Conservation (phyloP, 108 stramenopile species). For the Mayamaea pseudoterrestris region DNA sequence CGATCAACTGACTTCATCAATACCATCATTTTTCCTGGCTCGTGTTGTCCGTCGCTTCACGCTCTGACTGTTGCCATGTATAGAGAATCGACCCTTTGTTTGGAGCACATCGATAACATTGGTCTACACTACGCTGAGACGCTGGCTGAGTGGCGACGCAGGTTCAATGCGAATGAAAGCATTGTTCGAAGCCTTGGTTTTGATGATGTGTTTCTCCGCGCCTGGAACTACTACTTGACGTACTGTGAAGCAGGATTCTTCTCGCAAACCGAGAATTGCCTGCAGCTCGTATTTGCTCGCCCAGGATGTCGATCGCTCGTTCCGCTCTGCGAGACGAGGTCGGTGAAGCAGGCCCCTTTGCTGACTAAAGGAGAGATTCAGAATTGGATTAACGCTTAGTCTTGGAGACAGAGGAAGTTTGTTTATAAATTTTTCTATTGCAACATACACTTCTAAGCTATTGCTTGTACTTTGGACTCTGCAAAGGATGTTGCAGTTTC, state of each 20-base stretch:
- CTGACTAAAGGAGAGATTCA: background rate
- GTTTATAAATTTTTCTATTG: no score
- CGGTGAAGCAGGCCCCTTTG: background rate
- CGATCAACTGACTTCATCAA: slow-evolving; percentile 92
- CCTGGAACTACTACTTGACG: slow-evolving; percentile 93
- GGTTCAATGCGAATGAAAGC: slow-evolving; percentile 39
- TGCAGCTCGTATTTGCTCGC: slow-evolving; percentile 67
- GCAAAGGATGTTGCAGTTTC: slow-evolving; percentile 57
- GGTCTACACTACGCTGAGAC: slow-evolving; percentile 93
- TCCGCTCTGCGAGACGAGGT: slow-evolving; percentile 24
- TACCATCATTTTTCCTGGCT: slow-evolving; percentile 93
- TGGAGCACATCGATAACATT: slow-evolving; percentile 78
- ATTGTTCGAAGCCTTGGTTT: slow-evolving; percentile 20
- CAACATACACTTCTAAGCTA: background rate
- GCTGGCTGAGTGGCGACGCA: slow-evolving; percentile 84
- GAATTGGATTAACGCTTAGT: background rate
- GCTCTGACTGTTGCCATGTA: slow-evolving; percentile 83
- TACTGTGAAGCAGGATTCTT: slow-evolving; percentile 95
- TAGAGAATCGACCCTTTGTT: slow-evolving; percentile 50
- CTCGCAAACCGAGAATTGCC: slow-evolving; percentile 28
- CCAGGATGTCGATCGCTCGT: slow-evolving; percentile 49
- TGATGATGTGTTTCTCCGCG: slow-evolving; percentile 87
- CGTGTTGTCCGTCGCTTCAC: slow-evolving; percentile 79
- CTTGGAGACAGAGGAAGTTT: background rate
- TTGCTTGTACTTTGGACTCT: slow-evolving; percentile 8